phyloP scores from a whole-genome alignment of 495 filamentous ascomycete genomes.

The Aspergillus cristatus region DNA sequence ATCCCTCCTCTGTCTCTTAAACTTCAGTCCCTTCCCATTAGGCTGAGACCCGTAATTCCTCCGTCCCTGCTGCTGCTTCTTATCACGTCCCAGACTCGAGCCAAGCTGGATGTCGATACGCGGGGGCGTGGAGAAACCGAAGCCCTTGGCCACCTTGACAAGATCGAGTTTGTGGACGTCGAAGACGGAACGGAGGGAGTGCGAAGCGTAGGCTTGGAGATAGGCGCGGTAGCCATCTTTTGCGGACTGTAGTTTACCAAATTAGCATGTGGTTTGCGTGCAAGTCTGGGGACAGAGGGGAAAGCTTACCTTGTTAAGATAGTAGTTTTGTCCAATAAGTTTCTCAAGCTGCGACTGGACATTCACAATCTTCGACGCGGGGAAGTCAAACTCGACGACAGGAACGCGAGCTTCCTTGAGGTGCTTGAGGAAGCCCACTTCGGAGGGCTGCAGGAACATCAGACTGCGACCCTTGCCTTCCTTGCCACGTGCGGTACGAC shows the following conservation, averaged over 20 bases:
- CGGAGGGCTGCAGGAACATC: slow-evolving; percentile 86
- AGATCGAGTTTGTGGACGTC: slow-evolving; percentile 91
- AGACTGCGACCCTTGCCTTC: slow-evolving; percentile 74
- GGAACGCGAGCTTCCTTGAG: slow-evolving; percentile 88
- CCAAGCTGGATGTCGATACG: slow-evolving; percentile 84
- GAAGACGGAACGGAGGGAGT: slow-evolving; percentile 82
- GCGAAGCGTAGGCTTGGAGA: slow-evolving; percentile 87
- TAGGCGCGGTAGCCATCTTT: slow-evolving; percentile 75
- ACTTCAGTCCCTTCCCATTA: slow-evolving; percentile 32
- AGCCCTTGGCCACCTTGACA: slow-evolving; percentile 86
- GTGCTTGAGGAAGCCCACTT: slow-evolving; percentile 86
- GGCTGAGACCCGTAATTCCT: slow-evolving; percentile 75
- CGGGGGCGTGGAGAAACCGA: slow-evolving; percentile 84
- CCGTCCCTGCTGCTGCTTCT: slow-evolving; percentile 62
- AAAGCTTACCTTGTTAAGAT: slow-evolving; percentile 68
- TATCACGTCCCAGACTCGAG: slow-evolving; percentile 78
- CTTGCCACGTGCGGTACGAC: slow-evolving; percentile 82
- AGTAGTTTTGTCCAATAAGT: slow-evolving; percentile 90
- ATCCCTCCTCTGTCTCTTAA: slow-evolving; percentile 34
- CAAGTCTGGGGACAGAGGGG: no score
- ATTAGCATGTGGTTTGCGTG: slow-evolving; percentile 5
- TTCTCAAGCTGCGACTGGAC: slow-evolving; percentile 93
- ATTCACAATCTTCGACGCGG: slow-evolving; percentile 81
- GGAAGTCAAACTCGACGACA: slow-evolving; percentile 93
- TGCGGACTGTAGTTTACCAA: slow-evolving; percentile 43